Evolutionary conservation across 805 yeast species (phyloP).

Genomic region (Candida railenensis): DNA sequence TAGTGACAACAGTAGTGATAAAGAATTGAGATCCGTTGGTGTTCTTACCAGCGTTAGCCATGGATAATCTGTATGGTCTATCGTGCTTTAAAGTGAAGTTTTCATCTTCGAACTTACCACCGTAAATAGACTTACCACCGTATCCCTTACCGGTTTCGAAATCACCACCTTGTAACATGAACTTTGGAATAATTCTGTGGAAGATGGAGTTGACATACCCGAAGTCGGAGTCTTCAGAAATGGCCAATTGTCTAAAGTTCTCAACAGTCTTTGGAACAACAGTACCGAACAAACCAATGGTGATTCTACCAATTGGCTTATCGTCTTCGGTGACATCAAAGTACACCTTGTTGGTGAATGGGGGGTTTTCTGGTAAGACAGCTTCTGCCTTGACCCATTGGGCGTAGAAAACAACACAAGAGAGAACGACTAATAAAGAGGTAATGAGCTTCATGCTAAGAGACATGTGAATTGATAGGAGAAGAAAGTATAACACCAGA

Average conservation of each 20-base stretch:
- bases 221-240: slow-evolving; percentile 57
- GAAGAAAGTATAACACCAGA: not conserved
- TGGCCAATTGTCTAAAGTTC: slow-evolving; percentile 78
- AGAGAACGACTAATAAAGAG: not conserved
- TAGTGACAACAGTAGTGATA: slow-evolving; percentile 86
- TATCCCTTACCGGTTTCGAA: slow-evolving; percentile 67
- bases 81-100: slow-evolving; percentile 67
- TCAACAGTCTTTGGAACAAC: slow-evolving; percentile 65
- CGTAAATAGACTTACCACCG: slow-evolving; percentile 84
- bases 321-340: slow-evolving; percentile 86
- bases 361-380: slow-evolving; percentile 38
- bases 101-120: slow-evolving; percentile 74
- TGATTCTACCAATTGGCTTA: slow-evolving; percentile 72
- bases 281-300: slow-evolving; percentile 66
- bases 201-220: slow-evolving; percentile 64
- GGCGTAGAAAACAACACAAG: slow-evolving; percentile 1
- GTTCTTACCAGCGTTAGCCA: slow-evolving; percentile 79
- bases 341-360: slow-evolving; percentile 75
- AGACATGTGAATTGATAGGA: not conserved
- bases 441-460: slow-evolving; percentile 5
- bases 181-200: slow-evolving; percentile 71
- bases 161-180: slow-evolving; percentile 90
- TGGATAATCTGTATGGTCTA: slow-evolving; percentile 66
- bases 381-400: slow-evolving; percentile 7
- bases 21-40: slow-evolving; percentile 94